phyloP scores from a whole-genome alignment of 2,329 filamentous ascomycete genomes.

The Alternaria sp. region DNA sequence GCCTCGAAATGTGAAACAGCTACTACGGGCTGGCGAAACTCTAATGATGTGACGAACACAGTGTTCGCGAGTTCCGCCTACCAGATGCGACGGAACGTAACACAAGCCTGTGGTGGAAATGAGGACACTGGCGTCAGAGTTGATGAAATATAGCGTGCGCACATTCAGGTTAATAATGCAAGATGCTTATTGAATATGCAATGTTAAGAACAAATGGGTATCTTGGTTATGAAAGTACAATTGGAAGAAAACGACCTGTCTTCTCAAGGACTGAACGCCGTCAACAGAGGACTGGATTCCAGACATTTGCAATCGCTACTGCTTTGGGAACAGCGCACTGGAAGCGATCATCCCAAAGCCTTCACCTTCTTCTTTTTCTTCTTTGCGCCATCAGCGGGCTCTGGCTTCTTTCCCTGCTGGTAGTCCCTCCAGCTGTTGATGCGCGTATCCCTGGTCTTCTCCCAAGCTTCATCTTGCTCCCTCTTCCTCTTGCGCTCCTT shows the following conservation, averaged over 20 bases:
- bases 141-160: background rate
- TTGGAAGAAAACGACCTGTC: background rate
- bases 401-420: conserved; percentile 69
- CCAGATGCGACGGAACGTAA: conserved; percentile 12
- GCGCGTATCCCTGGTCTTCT: conserved; percentile 86
- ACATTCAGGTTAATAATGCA: background rate
- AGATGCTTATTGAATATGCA: background rate
- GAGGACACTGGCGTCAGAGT: background rate
- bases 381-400: conserved; percentile 54
- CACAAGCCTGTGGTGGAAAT: background rate
- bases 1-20: conserved; percentile 18
- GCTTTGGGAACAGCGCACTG: no score
- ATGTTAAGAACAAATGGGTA: conserved; percentile 5
- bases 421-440: conserved; percentile 96
- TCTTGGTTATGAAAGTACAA: conserved; percentile 3
- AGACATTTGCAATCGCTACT: no score
- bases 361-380: conserved; percentile 64
- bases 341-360: conserved; percentile 56
- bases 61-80: conserved; percentile 9
- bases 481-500: conserved; percentile 70
- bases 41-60: conserved; percentile 3
- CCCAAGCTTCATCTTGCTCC: conserved; percentile 95
- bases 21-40: background rate
- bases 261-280: background rate
- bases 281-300: background rate